A percentile compares a stretch with the other conserved stretches of the same genome.
These are phyloP conservation scores for Orbilia oligospora DNA, from an alignment of 2,329 filamentous ascomycete genomes.

Conservation along the genomic window DNA sequence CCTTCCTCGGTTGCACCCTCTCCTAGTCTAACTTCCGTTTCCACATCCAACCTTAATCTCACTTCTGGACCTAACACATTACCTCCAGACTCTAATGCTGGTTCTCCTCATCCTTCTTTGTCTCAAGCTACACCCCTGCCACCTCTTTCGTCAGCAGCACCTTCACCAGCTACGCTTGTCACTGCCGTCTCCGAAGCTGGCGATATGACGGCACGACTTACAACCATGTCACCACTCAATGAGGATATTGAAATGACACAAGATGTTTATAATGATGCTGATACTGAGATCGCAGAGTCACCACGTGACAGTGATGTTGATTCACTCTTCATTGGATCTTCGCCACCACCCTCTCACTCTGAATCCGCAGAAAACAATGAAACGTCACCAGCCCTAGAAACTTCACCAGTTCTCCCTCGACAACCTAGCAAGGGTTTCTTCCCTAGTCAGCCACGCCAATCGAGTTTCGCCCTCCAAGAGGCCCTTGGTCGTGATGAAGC, in stretches of 20 bases:
- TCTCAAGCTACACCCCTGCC: slow-evolving; percentile 52
- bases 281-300: slow-evolving; percentile 54
- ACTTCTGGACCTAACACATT: slow-evolving; percentile 32
- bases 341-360: slow-evolving; percentile 50
- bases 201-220: slow-evolving; percentile 40
- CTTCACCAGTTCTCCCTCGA: slow-evolving; percentile 34
- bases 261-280: slow-evolving; percentile 44
- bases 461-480: slow-evolving; percentile 41
- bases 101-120: slow-evolving; percentile 45
- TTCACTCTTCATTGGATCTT: slow-evolving; percentile 60
- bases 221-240: slow-evolving; percentile 39
- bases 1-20: slow-evolving; percentile 58
- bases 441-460: slow-evolving; percentile 36
- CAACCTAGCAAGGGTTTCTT: slow-evolving; percentile 51
- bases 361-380: slow-evolving; percentile 37
- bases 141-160: slow-evolving; percentile 49
- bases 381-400: slow-evolving; percentile 33
- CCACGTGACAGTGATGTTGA: slow-evolving; percentile 59
- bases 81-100: slow-evolving; percentile 29
- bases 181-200: slow-evolving; percentile 31
- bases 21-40: slow-evolving; percentile 52
- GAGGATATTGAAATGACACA: slow-evolving; percentile 57
- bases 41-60: slow-evolving; percentile 49
- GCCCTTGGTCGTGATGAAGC: slow-evolving; percentile 29
- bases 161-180: slow-evolving; percentile 40